phyloP scores from a whole-genome alignment of 192 early-diverging fungal species.

The Gigaspora rosea region DNA sequence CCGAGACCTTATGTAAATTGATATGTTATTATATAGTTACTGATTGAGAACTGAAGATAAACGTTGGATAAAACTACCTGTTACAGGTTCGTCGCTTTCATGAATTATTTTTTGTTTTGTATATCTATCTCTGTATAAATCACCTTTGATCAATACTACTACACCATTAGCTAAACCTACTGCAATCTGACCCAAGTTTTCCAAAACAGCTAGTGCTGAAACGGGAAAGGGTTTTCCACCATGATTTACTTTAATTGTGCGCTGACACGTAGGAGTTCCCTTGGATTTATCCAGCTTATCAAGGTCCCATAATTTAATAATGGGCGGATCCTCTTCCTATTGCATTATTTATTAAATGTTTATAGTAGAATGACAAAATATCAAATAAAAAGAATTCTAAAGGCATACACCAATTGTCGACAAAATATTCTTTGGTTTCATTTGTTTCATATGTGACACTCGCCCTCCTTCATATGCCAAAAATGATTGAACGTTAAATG shows the following conservation, averaged over 20 bases:
- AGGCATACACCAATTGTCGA: conserved; percentile 75
- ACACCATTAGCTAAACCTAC: conserved; percentile 92
- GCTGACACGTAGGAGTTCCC: conserved; percentile 55
- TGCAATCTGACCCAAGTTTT: conserved; percentile 84
- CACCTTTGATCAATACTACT: conserved; percentile 81
- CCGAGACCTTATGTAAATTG: conserved; percentile 57
- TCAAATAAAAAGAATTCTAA: neutral
- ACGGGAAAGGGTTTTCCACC: conserved; percentile 68
- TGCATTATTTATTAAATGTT: neutral
- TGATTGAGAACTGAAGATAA: conserved; percentile 19
- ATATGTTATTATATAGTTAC: neutral
- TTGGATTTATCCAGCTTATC: conserved; percentile 60
- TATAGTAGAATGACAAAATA: neutral
- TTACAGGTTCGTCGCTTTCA: conserved; percentile 82
- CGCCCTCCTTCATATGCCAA: conserved; percentile 60
- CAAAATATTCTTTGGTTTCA: conserved; percentile 77
- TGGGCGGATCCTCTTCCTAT: conserved; percentile 60
- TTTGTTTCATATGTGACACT: conserved; percentile 81
- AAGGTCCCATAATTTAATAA: conserved; percentile 82
- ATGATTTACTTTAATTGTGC: conserved; percentile 70
- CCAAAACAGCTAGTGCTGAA: conserved; percentile 72
- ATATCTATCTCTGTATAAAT: conserved; percentile 74
- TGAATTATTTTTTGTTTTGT: conserved; percentile 82
- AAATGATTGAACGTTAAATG: conserved; percentile 66
- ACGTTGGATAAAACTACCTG: conserved; percentile 57